Conservation (phyloP, 2,329 filamentous ascomycete species). For the Penicillium hesseltinei region DNA sequence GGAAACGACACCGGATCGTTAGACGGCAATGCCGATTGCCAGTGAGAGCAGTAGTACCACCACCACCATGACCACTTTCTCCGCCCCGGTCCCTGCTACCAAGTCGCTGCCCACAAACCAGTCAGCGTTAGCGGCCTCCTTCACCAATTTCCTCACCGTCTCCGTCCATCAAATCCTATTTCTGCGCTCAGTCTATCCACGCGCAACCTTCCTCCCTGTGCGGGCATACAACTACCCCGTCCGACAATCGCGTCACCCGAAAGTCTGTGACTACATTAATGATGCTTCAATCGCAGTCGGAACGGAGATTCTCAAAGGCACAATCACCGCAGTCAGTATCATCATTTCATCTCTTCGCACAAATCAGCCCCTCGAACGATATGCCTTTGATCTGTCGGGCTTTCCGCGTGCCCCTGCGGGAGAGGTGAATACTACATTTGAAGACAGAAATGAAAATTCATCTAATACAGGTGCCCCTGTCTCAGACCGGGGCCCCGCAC, state of each 20-base stretch:
- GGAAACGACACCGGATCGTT: constrained; percentile 34
- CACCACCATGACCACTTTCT: constrained; percentile 41
- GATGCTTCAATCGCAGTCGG: constrained; percentile 74
- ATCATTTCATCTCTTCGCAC: constrained; percentile 55
- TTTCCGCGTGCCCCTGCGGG: constrained; percentile 52
- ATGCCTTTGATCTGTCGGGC: constrained; percentile 58
- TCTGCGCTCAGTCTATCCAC: constrained; percentile 76
- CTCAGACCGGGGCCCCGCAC: constrained; percentile 28
- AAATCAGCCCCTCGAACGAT: constrained; percentile 57
- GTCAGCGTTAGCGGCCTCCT: constrained; percentile 63
- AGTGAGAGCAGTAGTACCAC: constrained; percentile 43
- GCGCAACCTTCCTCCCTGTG: constrained; percentile 71
- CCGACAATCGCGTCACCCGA: constrained; percentile 80
- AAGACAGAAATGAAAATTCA: constrained; percentile 39
- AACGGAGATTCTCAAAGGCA: constrained; percentile 64
- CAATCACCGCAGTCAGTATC: constrained; percentile 55
- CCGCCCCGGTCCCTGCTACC: constrained; percentile 42
- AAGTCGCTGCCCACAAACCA: constrained; percentile 50
- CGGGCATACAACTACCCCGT: constrained; percentile 82
- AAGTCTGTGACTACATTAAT: constrained; percentile 80
- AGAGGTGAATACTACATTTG: constrained; percentile 54
- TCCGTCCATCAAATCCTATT: constrained; percentile 83
- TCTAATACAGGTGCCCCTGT: constrained; percentile 31
- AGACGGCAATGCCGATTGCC: constrained; percentile 41
- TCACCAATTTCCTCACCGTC: constrained; percentile 77